Evolutionary conservation across 164 flowering plant genomes (phyloP).

Genomic region (Vitis vinifera): ASM3070453v1 NC_081813.1:1590001-1590500

Average conservation of each 20-base stretch:
- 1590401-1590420: slow-evolving; percentile 1
- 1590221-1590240: slow-evolving; percentile 1
- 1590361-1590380: background rate
- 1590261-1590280: background rate
- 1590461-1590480: slow-evolving; percentile 32
- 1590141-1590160: slow-evolving; percentile 2
- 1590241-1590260: background rate
- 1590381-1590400: background rate
- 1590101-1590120: slow-evolving; percentile 9
- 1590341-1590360: background rate
- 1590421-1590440: slow-evolving; percentile 10
- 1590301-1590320: background rate
- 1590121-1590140: slow-evolving; percentile 5
- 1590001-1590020: no score
- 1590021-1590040: no score
- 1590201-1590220: background rate
- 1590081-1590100: slow-evolving; percentile 9
- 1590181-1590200: background rate
- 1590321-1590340: background rate
- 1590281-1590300: background rate
- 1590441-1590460: background rate
- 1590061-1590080: slow-evolving; percentile 37
- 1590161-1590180: slow-evolving; percentile 15
- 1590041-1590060: slow-evolving; percentile 5
- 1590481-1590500: slow-evolving; percentile 62